Evolutionary conservation across 768 basidiomycete genomes (phyloP).

Genomic region (Tubosaeta sp.): DNA sequence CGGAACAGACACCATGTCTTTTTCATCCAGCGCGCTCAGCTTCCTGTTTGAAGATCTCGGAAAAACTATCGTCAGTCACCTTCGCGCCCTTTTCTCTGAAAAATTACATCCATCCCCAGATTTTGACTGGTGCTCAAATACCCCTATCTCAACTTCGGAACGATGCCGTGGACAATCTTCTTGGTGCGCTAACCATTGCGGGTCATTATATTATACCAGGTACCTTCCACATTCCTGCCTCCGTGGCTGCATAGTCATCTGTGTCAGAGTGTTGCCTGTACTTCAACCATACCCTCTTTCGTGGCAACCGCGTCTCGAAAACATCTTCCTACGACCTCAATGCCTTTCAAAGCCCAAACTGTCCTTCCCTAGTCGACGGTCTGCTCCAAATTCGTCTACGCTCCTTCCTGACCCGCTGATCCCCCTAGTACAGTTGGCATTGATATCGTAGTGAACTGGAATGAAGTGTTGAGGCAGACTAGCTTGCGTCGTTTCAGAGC

Average conservation of each 20-base stretch:
- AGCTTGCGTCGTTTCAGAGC: constrained; percentile 73
- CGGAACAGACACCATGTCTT: constrained; percentile 91
- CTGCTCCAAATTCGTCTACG: background rate
- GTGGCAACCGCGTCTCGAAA: constrained; percentile 84
- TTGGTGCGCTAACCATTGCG: constrained; percentile 85
- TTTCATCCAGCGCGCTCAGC: constrained; percentile 82
- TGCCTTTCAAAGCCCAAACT: constrained; percentile 84
- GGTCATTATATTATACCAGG: constrained; percentile 92
- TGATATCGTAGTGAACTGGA: constrained; percentile 88
- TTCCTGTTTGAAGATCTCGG: constrained; percentile 92
- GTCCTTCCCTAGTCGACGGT: constrained; percentile 79
- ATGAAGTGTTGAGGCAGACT: constrained; percentile 79
- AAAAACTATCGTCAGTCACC: constrained; percentile 69
- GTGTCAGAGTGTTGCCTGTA: constrained; percentile 75
- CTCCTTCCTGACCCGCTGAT: constrained; percentile 5
- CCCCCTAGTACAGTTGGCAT: constrained; percentile 62
- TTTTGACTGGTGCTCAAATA: constrained; percentile 91
- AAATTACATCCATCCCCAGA: constrained; percentile 40
- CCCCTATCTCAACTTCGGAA: constrained; percentile 89
- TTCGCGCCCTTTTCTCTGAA: background rate
- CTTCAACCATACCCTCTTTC: constrained; percentile 85
- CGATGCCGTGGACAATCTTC: constrained; percentile 89
- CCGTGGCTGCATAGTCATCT: background rate
- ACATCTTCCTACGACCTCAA: constrained; percentile 77
- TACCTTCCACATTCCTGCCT: constrained; percentile 25